phyloP scores from a whole-genome alignment of 352 stramenopile genomes.

The Pythium inflatum region DNA sequence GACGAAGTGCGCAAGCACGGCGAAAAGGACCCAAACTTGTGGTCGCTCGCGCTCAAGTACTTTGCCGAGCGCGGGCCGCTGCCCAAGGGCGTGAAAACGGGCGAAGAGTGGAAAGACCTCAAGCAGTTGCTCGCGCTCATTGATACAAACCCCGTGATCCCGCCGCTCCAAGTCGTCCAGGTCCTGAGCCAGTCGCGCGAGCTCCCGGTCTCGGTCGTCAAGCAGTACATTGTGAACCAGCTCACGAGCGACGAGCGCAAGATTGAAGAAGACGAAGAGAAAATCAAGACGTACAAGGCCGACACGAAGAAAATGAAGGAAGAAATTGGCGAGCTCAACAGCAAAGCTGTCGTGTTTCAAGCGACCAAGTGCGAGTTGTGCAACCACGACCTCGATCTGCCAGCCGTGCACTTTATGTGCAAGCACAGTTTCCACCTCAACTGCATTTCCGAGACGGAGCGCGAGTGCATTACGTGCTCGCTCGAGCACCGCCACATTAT shows the following conservation, averaged over 20 bases:
- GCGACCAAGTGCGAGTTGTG: conserved; percentile 90
- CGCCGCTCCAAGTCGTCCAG: conserved; percentile 83
- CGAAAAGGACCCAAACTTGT: conserved; percentile 90
- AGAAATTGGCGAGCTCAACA: conserved; percentile 82
- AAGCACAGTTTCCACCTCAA: conserved; percentile 91
- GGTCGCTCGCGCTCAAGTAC: conserved; percentile 90
- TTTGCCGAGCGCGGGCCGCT: conserved; percentile 85
- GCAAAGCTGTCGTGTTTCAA: conserved; percentile 89
- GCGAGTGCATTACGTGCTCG: conserved; percentile 88
- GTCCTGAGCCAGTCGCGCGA: conserved; percentile 84
- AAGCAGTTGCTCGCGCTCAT: conserved; percentile 80
- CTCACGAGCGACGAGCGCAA: conserved; percentile 77
- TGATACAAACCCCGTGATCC: conserved; percentile 80
- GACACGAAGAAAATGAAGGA: conserved; percentile 92
- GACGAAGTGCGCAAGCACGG: conserved; percentile 90
- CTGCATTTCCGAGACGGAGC: conserved; percentile 89
- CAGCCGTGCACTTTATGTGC: conserved; percentile 92
- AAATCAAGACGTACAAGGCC: conserved; percentile 86
- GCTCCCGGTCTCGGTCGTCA: conserved; percentile 79
- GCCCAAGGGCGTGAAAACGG: conserved; percentile 60
- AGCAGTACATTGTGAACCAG: conserved; percentile 88
- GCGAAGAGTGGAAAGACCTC: conserved; percentile 80
- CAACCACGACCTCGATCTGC: conserved; percentile 89
- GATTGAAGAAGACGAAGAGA: conserved; percentile 85
- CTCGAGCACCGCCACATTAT: conserved; percentile 86